Base-by-base conservation (phyloP, 176 grass and related monocot genomes). In the Phoenix roebelenii region DNA sequence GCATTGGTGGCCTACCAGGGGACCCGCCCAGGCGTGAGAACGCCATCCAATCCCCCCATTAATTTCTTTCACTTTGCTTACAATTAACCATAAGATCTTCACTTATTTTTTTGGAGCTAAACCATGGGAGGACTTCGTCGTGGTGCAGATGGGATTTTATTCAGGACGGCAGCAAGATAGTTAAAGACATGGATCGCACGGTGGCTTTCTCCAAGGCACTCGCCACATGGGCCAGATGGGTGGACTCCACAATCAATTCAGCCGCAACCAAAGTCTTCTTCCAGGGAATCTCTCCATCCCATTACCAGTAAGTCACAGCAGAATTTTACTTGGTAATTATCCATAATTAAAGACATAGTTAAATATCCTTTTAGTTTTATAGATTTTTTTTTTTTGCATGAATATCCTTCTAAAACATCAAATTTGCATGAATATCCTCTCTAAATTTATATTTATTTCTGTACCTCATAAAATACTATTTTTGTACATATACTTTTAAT, bases 1-100 rank as follows among this genome's bases (percentile, higher is more conserved):
- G 86, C 90, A 95, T 72, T 96, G 92, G 92, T 96, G 92, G 91
- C 64, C 86, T n/a, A 74, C 68, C 50, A 54, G 65, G 7, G 92
- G 92, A 1, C 57, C 67, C 0, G 51, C 77, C 1, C 80, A 75
- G 39, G 72, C 83, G 86, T 95, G 7, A 67, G 69, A 23, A 29
- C n/a, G 20, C 17, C 4, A 62, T 5, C 7, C 3, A 14, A 28
- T 22, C 28, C 17, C 28, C 17, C 16, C 7, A 9, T 12, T 44
- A 12, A 12, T 12, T 12, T 44, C 35, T 44, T 14, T 44, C 10
- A 44, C 9, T 30, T 5, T 6, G 28, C 35, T 44, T 14, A 1
- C 2, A 9, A 44, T 12, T 3, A 12, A 44, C 9, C 9, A 12
- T 44, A 3, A 1, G 35, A 44, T 6, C 0, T 7, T 9, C 7